Percentiles rank a stretch among this genome's conserved stretches.
Conservation (phyloP, 2,329 filamentous ascomycete genomes). For the Calonectria multiphialidica region DNA sequence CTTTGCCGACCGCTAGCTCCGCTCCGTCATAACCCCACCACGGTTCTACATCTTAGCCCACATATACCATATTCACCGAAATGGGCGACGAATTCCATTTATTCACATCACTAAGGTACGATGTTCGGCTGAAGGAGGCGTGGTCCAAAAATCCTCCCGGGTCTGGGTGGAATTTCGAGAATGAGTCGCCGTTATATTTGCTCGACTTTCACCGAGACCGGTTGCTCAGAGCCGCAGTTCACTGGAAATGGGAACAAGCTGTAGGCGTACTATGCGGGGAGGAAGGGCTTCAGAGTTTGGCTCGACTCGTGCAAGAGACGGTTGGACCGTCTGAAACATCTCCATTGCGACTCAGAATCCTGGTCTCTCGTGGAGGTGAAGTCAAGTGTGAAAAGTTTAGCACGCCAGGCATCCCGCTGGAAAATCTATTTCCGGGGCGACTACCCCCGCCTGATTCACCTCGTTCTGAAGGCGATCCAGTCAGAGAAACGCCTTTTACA, state of each 20-base stretch:
- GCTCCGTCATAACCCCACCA: not conserved
- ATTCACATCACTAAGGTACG: constrained; percentile 80
- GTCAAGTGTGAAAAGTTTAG: constrained; percentile 57
- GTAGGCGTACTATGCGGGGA: constrained; percentile 58
- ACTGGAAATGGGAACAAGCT: constrained; percentile 68
- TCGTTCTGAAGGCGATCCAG: constrained; percentile 37
- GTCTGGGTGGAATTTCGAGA: constrained; percentile 65
- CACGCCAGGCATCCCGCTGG: constrained; percentile 54
- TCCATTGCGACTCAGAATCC: constrained; percentile 66
- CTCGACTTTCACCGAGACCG: constrained; percentile 83
- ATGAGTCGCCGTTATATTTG: constrained; percentile 80
- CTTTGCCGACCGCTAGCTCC: constrained; percentile 12
- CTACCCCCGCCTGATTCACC: constrained; percentile 60
- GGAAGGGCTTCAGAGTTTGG: constrained; percentile 57
- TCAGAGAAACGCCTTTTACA: constrained; percentile 50
- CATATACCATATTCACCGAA: not conserved
- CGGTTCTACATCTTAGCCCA: not conserved
- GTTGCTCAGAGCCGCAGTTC: constrained; percentile 72
- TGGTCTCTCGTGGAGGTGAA: constrained; percentile 62
- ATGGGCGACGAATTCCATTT: constrained; percentile 67
- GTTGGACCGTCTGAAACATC: constrained; percentile 49
- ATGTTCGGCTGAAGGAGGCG: constrained; percentile 65
- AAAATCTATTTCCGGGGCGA: constrained; percentile 68
- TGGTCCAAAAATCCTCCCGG: constrained; percentile 52
- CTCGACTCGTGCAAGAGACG: constrained; percentile 46